Conservation (phyloP, 768 basidiomycete genomes). For the Cystobasidium ongulense region DNA sequence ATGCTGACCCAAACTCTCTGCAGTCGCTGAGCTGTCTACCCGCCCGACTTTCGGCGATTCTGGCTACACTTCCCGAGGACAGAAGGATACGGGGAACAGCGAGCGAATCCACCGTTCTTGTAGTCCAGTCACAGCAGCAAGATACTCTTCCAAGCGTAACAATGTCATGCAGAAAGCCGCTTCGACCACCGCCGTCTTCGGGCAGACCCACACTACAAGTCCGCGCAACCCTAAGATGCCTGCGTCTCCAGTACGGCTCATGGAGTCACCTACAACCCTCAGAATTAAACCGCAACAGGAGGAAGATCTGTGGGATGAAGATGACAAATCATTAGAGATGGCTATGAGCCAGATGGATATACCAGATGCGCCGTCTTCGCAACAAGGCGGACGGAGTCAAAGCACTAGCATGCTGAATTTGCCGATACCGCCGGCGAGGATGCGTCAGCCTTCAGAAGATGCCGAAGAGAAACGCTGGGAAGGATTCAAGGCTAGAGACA, state of each 20-base stretch:
- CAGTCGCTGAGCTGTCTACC: not conserved
- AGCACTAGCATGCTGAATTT: not conserved
- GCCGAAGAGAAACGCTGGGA: not conserved
- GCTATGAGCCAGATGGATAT: slow-evolving; percentile 29
- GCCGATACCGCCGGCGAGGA: not conserved
- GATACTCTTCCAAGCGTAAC: too few species aligned
- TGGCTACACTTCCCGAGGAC: not conserved
- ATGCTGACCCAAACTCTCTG: too few species aligned
- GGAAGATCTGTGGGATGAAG: slow-evolving; percentile 6
- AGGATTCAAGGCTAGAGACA: slow-evolving; percentile 8
- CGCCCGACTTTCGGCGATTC: not conserved
- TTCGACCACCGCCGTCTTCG: not conserved
- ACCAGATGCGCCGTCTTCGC: not conserved
- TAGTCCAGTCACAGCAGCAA: not conserved
- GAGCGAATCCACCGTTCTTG: not conserved
- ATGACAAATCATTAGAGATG: slow-evolving; percentile 4
- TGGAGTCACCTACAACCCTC: not conserved
- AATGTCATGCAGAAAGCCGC: not conserved
- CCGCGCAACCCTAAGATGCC: too few species aligned
- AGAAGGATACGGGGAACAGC: not conserved
- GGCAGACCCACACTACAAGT: too few species aligned
- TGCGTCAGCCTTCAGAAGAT: not conserved
- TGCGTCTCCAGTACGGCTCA: not conserved
- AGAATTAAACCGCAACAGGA: not conserved
- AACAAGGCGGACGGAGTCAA: not conserved